phyloP scores from a whole-genome alignment of 371 early-diverging fungal genomes.

The Mucor ambiguus region DNA sequence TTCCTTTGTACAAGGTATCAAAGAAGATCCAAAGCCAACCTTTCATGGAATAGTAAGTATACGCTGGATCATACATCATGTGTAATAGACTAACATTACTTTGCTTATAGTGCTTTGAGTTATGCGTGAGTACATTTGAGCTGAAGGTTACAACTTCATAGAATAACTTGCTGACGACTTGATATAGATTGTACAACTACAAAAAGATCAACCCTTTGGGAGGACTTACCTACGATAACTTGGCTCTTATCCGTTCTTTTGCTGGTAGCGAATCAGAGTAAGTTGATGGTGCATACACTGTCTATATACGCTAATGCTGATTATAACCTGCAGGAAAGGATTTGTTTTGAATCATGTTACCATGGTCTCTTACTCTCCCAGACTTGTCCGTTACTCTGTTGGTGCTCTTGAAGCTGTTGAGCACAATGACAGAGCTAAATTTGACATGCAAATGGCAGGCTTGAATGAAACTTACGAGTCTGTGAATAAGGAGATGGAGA shows the following conservation, averaged over 20 bases:
- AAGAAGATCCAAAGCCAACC: slow-evolving; percentile 77
- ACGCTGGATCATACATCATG: slow-evolving; percentile 30
- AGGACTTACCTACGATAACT: slow-evolving; percentile 67
- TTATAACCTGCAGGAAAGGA: slow-evolving; percentile 57
- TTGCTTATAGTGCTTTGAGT: slow-evolving; percentile 35
- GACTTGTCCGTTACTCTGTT: slow-evolving; percentile 62
- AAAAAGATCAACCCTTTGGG: slow-evolving; percentile 61
- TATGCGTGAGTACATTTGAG: slow-evolving; percentile 33
- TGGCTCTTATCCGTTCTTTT: slow-evolving; percentile 78
- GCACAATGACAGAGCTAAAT: slow-evolving; percentile 56
- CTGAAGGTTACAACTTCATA: background rate
- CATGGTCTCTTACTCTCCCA: slow-evolving; percentile 79
- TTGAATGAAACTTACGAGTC: slow-evolving; percentile 62
- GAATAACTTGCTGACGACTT: background rate
- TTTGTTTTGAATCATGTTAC: slow-evolving; percentile 86
- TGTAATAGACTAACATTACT: background rate
- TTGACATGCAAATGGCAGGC: slow-evolving; percentile 59
- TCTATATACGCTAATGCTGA: background rate
- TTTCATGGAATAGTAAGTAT: slow-evolving; percentile 81
- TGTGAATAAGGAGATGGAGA: slow-evolving; percentile 80
- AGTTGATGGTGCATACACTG: slow-evolving; percentile 49
- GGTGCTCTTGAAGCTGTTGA: slow-evolving; percentile 61
- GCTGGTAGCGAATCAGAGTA: slow-evolving; percentile 74
- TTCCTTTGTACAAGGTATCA: slow-evolving; percentile 74
- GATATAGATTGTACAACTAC: slow-evolving; percentile 78